Conservation (phyloP, 768 basidiomycete species). For the Boletus rufocinnamomeus region DNA sequence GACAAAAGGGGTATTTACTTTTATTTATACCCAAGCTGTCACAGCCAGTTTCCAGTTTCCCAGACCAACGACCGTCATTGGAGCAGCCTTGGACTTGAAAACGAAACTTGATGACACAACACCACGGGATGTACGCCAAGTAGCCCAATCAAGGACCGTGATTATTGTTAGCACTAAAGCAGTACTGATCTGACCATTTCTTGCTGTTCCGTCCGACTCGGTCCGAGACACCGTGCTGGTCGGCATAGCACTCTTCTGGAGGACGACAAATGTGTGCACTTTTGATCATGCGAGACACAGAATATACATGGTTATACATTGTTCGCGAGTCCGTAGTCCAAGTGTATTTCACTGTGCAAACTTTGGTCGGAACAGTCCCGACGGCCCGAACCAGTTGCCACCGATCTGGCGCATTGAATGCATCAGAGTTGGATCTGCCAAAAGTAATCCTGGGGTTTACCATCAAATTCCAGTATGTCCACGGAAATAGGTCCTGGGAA, state of each 20-base stretch:
- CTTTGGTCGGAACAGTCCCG: slow-evolving; percentile 42
- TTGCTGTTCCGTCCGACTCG: slow-evolving; percentile 21
- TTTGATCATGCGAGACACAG: background rate
- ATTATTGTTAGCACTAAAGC: slow-evolving; percentile 1
- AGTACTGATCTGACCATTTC: background rate
- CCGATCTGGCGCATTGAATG: slow-evolving; percentile 29
- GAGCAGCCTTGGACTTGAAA: background rate
- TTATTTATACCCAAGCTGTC: no score
- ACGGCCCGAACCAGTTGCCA: slow-evolving; percentile 51
- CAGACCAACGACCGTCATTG: background rate
- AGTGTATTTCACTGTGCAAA: slow-evolving; percentile 27
- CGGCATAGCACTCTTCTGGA: background rate
- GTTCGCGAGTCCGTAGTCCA: background rate
- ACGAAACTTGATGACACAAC: background rate
- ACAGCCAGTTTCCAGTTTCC: background rate
- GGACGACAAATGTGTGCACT: slow-evolving; percentile 11
- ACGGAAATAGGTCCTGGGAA: slow-evolving; percentile 37
- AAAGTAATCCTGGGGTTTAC: slow-evolving; percentile 35
- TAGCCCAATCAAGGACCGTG: background rate
- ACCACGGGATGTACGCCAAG: background rate
- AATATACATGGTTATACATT: background rate
- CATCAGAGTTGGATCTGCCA: slow-evolving; percentile 7
- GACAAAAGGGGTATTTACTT: no score
- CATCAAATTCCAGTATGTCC: slow-evolving; percentile 77
- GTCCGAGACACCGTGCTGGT: slow-evolving; percentile 14